Evolutionary conservation across 2,329 filamentous ascomycete genomes (phyloP).

Genomic region (Tolypocladium capitatum): DNA sequence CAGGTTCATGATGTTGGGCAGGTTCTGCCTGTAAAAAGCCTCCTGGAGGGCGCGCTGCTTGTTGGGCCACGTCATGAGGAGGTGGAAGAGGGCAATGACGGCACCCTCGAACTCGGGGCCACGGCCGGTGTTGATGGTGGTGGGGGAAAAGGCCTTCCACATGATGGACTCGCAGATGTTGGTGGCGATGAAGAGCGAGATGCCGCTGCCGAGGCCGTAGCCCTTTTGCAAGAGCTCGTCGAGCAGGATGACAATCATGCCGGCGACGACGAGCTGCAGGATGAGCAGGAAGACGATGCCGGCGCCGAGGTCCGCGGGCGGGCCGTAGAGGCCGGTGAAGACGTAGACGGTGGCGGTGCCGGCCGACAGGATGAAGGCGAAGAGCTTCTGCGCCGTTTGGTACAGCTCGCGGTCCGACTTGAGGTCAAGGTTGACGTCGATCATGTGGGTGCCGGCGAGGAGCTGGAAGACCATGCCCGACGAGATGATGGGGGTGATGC

Average conservation of each 20-base stretch:
- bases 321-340: slow-evolving; percentile 93
- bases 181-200: slow-evolving; percentile 98
- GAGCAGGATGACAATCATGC: slow-evolving; percentile 96
- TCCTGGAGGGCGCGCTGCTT: slow-evolving; percentile 97
- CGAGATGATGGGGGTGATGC: slow-evolving; percentile 97
- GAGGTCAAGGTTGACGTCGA: slow-evolving; percentile 99
- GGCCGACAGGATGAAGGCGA: slow-evolving; percentile 94
- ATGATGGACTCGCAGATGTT: slow-evolving; percentile 99
- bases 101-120: slow-evolving; percentile 98
- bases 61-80: slow-evolving; percentile 96
- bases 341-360: slow-evolving; percentile 97
- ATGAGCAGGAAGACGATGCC: slow-evolving; percentile 98
- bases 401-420: slow-evolving; percentile 99
- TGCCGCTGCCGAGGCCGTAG: slow-evolving; percentile 95
- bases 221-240: slow-evolving; percentile 99
- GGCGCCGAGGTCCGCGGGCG: slow-evolving; percentile 89
- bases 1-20: slow-evolving; percentile 99
- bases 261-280: slow-evolving; percentile 92
- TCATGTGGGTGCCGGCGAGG: slow-evolving; percentile 96
- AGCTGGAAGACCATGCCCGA: slow-evolving; percentile 99
- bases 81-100: slow-evolving; percentile 94
- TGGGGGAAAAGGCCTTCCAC: slow-evolving; percentile 99
- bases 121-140: slow-evolving; percentile 97
- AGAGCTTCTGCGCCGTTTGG: slow-evolving; percentile 98
- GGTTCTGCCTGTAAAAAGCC: slow-evolving; percentile 98